A percentile compares a stretch with the other conserved stretches of the same genome.
These are phyloP conservation scores for Beauveria sp. DNA, from an alignment of 2,329 filamentous ascomycete species.

Conservation along the genomic window DNA sequence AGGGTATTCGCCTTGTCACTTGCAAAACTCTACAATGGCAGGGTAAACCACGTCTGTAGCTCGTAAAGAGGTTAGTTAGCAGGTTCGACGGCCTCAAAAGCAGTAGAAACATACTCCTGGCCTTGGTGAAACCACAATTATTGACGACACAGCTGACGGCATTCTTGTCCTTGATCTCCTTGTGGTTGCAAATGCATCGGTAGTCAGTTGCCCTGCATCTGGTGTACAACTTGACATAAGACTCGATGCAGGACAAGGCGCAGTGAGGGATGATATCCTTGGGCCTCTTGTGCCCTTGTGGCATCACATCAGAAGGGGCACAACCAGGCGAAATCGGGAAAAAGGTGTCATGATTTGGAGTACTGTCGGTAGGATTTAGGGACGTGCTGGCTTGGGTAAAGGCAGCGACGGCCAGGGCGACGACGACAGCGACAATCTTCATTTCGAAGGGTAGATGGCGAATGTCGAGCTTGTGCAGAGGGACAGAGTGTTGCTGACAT, in stretches of 20 bases:
- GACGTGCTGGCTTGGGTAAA: not conserved
- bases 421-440: not conserved
- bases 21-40: not conserved
- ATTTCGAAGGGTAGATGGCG: not conserved
- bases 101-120: conserved; percentile 24
- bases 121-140: conserved; percentile 27
- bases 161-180: conserved; percentile 23
- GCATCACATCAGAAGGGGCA: not conserved
- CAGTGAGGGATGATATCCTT: conserved; percentile 28
- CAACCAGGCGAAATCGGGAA: too few species aligned
- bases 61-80: not conserved
- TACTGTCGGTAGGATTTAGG: too few species aligned
- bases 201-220: conserved; percentile 25
- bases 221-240: conserved; percentile 18
- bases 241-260: conserved; percentile 27
- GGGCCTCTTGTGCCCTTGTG: conserved; percentile 14
- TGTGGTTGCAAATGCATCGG: conserved; percentile 28
- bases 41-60: not conserved
- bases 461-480: not conserved
- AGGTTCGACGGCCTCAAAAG: not conserved
- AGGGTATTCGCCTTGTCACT: not conserved
- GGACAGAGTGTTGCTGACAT: not conserved
- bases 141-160: conserved; percentile 29
- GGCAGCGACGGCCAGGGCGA: not conserved
- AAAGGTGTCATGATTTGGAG: not conserved